These are phyloP conservation scores for Phytophthora sansomeana DNA, from an alignment of 352 stramenopile species.

Conservation along the genomic window DNA sequence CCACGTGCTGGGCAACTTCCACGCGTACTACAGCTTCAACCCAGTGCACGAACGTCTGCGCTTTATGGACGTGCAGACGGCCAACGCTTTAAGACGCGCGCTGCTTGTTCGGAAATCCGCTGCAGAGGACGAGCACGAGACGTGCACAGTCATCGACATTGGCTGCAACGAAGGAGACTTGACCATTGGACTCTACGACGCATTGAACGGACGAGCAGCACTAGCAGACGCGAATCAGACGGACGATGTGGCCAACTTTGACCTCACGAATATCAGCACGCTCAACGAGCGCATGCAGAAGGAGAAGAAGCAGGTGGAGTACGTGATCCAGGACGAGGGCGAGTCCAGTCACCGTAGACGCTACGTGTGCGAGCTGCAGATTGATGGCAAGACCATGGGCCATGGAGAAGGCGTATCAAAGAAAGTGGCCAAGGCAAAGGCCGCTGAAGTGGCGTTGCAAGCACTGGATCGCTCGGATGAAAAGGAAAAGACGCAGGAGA, in stretches of 20 bases:
- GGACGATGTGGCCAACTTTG: conserved; percentile 55
- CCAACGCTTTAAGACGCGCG: conserved; percentile 48
- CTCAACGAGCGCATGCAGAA: conserved; percentile 81
- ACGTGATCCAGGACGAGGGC: conserved; percentile 62
- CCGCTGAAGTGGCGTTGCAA: conserved; percentile 54
- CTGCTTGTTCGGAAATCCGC: conserved; percentile 40
- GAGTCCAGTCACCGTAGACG: conserved; percentile 63
- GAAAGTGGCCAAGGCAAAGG: conserved; percentile 84
- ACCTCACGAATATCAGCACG: conserved; percentile 61
- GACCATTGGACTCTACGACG: conserved; percentile 75
- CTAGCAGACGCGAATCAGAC: conserved; percentile 20
- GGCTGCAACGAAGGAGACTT: conserved; percentile 89
- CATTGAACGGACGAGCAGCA: conserved; percentile 45
- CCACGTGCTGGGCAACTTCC: conserved; percentile 86
- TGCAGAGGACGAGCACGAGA: conserved; percentile 13
- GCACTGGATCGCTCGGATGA: conserved; percentile 18
- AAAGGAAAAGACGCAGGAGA: conserved; percentile 15
- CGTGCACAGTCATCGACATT: conserved; percentile 71
- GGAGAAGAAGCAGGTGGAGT: conserved; percentile 67
- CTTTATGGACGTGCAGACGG: conserved; percentile 67
- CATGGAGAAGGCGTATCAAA: conserved; percentile 77
- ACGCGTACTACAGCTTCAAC: conserved; percentile 89
- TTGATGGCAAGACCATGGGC: conserved; percentile 59
- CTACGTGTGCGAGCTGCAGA: conserved; percentile 67
- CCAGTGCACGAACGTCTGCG: conserved; percentile 73